Conservation (phyloP, 2,329 filamentous ascomycete species). For the Lachnellula cervina region DNA sequence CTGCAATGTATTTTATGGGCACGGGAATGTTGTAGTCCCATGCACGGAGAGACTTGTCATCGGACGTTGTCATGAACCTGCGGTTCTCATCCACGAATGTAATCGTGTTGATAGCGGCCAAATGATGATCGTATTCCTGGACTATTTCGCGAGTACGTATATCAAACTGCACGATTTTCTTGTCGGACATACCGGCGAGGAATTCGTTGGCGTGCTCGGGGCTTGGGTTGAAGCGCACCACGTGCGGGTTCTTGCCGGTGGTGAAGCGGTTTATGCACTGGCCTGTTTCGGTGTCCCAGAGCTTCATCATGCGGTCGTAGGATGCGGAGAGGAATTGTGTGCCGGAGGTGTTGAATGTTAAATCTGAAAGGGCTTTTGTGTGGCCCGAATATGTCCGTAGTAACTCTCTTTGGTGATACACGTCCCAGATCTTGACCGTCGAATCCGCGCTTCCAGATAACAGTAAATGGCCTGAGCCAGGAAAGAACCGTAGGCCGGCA, state of each 20-base stretch:
- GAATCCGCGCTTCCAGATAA: conserved; percentile 86
- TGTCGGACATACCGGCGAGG: conserved; percentile 93
- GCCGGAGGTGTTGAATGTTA: conserved; percentile 78
- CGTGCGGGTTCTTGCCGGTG: conserved; percentile 91
- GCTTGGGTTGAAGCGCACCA: conserved; percentile 86
- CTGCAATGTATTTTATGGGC: conserved; percentile 96
- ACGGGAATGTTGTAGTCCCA: conserved; percentile 99
- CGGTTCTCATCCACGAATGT: conserved; percentile 92
- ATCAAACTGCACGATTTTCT: conserved; percentile 98
- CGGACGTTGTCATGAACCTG: conserved; percentile 95
- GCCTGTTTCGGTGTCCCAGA: conserved; percentile 97
- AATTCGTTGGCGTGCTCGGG: conserved; percentile 79
- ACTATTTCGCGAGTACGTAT: conserved; percentile 74
- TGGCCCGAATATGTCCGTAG: conserved; percentile 90
- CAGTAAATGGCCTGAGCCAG: conserved; percentile 78
- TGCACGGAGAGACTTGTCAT: conserved; percentile 91
- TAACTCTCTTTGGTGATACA: conserved; percentile 83
- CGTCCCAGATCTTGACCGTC: conserved; percentile 91
- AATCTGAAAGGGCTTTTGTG: conserved; percentile 81
- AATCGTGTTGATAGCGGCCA: conserved; percentile 97
- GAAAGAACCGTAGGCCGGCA: conserved; percentile 86
- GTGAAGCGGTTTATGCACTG: conserved; percentile 83
- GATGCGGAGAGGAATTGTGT: conserved; percentile 85
- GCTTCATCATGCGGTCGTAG: conserved; percentile 92
- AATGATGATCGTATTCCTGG: conserved; percentile 96